These are phyloP conservation scores for Camellia granthamiana DNA, from an alignment of 148 eudicot genomes.

Conservation along the genomic window DNA sequence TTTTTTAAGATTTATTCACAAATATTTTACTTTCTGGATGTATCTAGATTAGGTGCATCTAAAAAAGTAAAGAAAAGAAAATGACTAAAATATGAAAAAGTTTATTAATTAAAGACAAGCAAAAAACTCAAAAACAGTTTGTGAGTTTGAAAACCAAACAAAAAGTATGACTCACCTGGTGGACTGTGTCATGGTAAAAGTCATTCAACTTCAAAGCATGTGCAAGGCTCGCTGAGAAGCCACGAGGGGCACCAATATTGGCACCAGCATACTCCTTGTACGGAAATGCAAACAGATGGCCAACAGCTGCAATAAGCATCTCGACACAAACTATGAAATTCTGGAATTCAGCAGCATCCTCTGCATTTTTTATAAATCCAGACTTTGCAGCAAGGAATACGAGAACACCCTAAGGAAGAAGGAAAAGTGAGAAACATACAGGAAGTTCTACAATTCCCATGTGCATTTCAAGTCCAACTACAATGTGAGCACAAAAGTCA, in stretches of 20 bases:
- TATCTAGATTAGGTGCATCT: too few relatives aligned
- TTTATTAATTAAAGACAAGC: too few relatives aligned
- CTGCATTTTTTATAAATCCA: slow-evolving; percentile 64
- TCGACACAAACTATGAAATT: slow-evolving; percentile 86
- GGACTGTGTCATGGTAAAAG: slow-evolving; percentile 96
- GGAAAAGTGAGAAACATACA: background rate
- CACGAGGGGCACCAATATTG: slow-evolving; percentile 70
- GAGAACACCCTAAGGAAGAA: slow-evolving; percentile 66
- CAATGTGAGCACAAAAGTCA: background rate
- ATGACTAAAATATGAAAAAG: too few relatives aligned
- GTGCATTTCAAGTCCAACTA: background rate
- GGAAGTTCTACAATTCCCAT: slow-evolving; percentile 1
- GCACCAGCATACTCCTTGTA: slow-evolving; percentile 98
- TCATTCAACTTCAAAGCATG: slow-evolving; percentile 89
- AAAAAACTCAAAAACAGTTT: too few relatives aligned
- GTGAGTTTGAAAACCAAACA: background rate
- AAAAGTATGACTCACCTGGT: slow-evolving; percentile 53
- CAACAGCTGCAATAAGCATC: slow-evolving; percentile 96
- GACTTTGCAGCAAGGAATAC: slow-evolving; percentile 93
- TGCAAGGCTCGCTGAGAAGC: slow-evolving; percentile 75
- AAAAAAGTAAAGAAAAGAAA: too few relatives aligned
- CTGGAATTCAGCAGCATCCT: slow-evolving; percentile 88
- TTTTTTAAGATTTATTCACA: too few relatives aligned
- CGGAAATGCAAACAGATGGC: slow-evolving; percentile 93
- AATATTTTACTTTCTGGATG: too few relatives aligned